These are phyloP conservation scores for Funneliformis geosporum DNA, from an alignment of 192 early-diverging fungal species.

Conservation along the genomic window DNA sequence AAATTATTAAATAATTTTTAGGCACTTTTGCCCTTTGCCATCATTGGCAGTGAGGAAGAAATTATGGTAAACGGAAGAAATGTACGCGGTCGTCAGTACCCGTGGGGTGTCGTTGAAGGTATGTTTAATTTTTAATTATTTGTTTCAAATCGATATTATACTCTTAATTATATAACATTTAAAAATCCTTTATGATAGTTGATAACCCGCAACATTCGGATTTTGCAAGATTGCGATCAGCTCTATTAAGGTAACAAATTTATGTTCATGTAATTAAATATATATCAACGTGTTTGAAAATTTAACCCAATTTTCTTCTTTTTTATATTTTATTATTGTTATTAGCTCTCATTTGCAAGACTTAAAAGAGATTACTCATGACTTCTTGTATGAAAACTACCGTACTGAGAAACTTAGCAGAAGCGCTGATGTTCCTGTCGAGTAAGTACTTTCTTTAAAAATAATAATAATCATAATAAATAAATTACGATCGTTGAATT, in stretches of 20 bases:
- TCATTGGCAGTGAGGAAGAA: conserved; percentile 94
- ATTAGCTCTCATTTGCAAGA: conserved; percentile 95
- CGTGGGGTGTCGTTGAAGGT: conserved; percentile 92
- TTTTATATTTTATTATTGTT: background rate
- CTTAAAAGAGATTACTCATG: conserved; percentile 95
- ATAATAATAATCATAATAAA: background rate
- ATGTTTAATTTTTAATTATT: background rate
- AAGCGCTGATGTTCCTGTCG: conserved; percentile 39
- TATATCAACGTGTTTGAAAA: background rate
- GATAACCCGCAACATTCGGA: conserved; percentile 97
- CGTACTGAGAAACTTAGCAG: conserved; percentile 85
- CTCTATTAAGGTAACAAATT: conserved; percentile 69
- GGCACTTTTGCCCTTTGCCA: conserved; percentile 87
- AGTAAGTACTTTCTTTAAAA: conserved; percentile 39
- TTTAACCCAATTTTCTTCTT: background rate
- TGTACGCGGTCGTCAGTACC: conserved; percentile 90
- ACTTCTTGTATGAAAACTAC: conserved; percentile 93
- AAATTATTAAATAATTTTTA: background rate
- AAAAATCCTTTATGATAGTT: conserved; percentile 43
- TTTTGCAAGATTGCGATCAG: conserved; percentile 91
- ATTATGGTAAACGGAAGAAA: conserved; percentile 81
- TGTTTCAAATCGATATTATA: background rate
- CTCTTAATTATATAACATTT: background rate
- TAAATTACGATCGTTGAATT: background rate
- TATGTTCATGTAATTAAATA: background rate